These are phyloP conservation scores for Phanerodontia chrysosporium DNA, from an alignment of 768 basidiomycete genomes.

Conservation along the genomic window DNA sequence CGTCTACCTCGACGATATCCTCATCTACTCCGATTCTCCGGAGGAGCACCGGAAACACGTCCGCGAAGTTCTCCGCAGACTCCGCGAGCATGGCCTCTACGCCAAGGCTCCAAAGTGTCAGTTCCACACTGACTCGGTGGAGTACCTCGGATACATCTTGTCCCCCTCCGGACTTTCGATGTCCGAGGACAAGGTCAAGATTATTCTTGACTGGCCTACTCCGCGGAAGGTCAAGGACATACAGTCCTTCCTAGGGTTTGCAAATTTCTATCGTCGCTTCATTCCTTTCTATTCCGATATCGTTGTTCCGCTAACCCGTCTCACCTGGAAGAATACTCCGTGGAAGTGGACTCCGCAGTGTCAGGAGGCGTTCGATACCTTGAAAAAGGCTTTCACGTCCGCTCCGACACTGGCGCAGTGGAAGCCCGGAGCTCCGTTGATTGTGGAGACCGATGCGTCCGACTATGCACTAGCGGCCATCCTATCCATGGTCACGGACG, in stretches of 20 bases:
- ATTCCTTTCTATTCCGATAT: conserved; percentile 31
- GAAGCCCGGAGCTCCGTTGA: conserved; percentile 10
- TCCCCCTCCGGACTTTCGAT: conserved; percentile 29
- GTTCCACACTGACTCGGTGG: conserved; percentile 32
- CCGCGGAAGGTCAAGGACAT: conserved; percentile 24
- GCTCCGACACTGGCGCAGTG: conserved; percentile 20
- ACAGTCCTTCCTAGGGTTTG: conserved; percentile 28
- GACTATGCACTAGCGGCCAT: conserved; percentile 19
- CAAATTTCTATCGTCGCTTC: conserved; percentile 30
- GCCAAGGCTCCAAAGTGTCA: conserved; percentile 30
- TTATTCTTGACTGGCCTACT: conserved; percentile 27
- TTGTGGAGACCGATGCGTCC: conserved; percentile 21
- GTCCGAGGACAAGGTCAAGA: conserved; percentile 36
- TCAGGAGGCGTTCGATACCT: conserved; percentile 24
- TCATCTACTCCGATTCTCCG: conserved; percentile 13
- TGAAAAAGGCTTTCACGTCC: conserved; percentile 22
- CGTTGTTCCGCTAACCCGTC: conserved; percentile 25
- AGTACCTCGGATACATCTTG: conserved; percentile 41
- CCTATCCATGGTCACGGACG: conserved; percentile 11
- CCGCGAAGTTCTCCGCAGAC: conserved; percentile 16
- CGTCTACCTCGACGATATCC: conserved; percentile 13
- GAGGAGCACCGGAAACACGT: conserved; percentile 17
- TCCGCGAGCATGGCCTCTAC: conserved; percentile 28
- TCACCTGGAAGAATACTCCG: conserved; percentile 24
- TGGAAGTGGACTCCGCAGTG: conserved; percentile 18